A percentile compares a stretch with the other conserved stretches of the same genome.
Evolutionary conservation across 2,329 filamentous ascomycete species (phyloP).

Genomic region (Fusarium globosum): DNA sequence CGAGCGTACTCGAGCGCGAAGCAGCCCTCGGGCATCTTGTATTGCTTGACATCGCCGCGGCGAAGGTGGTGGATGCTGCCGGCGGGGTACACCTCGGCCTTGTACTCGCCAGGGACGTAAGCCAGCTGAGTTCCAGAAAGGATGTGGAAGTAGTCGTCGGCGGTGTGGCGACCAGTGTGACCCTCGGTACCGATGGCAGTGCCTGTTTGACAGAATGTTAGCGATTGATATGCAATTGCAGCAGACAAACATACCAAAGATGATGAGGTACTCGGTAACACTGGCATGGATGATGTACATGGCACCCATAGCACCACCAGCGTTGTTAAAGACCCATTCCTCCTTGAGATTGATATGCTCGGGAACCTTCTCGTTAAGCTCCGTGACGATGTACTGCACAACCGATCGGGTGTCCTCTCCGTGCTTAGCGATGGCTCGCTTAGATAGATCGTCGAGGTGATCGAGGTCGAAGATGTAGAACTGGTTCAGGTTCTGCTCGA

Average conservation of each 20-base stretch:
- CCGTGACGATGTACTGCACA: constrained; percentile 75
- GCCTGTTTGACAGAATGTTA: constrained; percentile 50
- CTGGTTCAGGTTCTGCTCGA: constrained; percentile 68
- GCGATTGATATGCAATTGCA: background rate
- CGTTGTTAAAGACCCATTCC: constrained; percentile 94
- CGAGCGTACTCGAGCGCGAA: constrained; percentile 87
- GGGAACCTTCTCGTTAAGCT: constrained; percentile 66
- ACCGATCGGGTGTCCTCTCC: constrained; percentile 80
- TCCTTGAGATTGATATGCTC: constrained; percentile 74
- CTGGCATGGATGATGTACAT: constrained; percentile 93
- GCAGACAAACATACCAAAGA: constrained; percentile 69
- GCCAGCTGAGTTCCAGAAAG: constrained; percentile 80
- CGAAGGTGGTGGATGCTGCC: constrained; percentile 78
- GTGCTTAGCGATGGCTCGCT: constrained; percentile 73
- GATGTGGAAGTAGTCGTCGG: constrained; percentile 96
- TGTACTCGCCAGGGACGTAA: constrained; percentile 75
- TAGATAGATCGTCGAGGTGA: constrained; percentile 75
- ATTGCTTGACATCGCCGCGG: constrained; percentile 82
- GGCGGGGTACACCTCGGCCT: constrained; percentile 75
- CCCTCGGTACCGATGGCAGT: constrained; percentile 87
- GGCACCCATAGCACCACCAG: constrained; percentile 88
- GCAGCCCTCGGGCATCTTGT: constrained; percentile 80
- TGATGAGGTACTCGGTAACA: constrained; percentile 91
- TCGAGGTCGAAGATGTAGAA: constrained; percentile 82
- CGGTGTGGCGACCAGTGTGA: constrained; percentile 88